Evolutionary conservation across 805 yeast species (phyloP).

Genomic region (Pichia cabralensis): DNA sequence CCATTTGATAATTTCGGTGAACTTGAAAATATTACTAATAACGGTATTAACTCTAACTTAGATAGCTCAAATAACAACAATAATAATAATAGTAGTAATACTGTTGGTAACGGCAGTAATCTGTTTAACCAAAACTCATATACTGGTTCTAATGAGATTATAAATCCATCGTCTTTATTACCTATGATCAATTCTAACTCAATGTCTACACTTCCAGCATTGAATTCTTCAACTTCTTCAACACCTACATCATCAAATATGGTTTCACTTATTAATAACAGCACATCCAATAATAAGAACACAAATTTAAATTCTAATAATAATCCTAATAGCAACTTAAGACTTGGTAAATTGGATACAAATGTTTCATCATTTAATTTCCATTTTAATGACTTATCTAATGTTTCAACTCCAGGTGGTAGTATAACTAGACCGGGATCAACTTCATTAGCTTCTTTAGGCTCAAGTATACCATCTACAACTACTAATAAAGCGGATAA

Average conservation of each 20-base stretch:
- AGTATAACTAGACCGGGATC: conserved; percentile 1
- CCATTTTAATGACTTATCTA: background rate
- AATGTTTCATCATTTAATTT: background rate
- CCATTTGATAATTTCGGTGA: too few relatives aligned
- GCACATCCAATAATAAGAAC: background rate
- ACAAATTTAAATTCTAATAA: background rate
- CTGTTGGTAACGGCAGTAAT: too few relatives aligned
- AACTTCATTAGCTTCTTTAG: conserved; percentile 3
- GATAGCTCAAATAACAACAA: too few relatives aligned
- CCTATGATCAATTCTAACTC: background rate
- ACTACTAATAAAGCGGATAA: background rate
- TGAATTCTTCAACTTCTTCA: background rate
- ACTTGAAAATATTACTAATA: too few relatives aligned
- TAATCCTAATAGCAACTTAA: background rate
- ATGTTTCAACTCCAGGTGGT: conserved; percentile 1
- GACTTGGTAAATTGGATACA: background rate
- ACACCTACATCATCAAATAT: background rate
- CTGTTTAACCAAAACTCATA: too few relatives aligned
- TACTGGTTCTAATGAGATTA: too few relatives aligned
- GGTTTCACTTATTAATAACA: background rate
- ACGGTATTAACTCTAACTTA: too few relatives aligned
- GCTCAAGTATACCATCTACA: conserved; percentile 1
- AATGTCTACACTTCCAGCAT: background rate
- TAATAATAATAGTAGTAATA: too few relatives aligned
- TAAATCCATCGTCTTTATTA: conserved; percentile 1